These are phyloP conservation scores for Cryphonectria japonica DNA, from an alignment of 2,329 filamentous ascomycete species.

Conservation along the genomic window DNA sequence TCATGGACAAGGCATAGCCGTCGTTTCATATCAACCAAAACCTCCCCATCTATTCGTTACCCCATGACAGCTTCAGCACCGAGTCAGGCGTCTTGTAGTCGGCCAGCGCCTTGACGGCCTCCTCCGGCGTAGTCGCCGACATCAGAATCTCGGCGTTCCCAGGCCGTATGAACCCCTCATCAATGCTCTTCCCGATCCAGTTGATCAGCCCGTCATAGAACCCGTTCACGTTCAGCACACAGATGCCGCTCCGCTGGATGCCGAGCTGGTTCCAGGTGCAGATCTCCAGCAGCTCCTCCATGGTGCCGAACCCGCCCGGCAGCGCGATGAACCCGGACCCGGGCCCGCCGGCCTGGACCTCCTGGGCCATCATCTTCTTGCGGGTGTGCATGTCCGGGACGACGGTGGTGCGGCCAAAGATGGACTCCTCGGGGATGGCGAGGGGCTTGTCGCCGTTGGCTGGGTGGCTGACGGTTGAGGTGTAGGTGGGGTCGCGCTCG, in stretches of 20 bases:
- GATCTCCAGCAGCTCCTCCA: conserved; percentile 93
- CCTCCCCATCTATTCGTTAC: conserved; percentile 54
- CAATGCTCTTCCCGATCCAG: conserved; percentile 79
- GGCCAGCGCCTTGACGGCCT: conserved; percentile 70
- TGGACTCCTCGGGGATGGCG: conserved; percentile 62
- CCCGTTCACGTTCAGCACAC: conserved; percentile 83
- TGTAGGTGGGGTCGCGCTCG: conserved; percentile 69
- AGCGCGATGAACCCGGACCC: conserved; percentile 90
- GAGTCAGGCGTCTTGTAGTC: conserved; percentile 77
- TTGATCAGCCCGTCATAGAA: conserved; percentile 88
- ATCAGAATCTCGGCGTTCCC: conserved; percentile 77
- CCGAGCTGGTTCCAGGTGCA: conserved; percentile 96
- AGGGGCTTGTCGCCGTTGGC: conserved; percentile 45
- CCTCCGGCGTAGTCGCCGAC: conserved; percentile 72
- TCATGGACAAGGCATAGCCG: no score
- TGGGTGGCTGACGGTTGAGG: conserved; percentile 44
- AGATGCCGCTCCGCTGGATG: conserved; percentile 80
- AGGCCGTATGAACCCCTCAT: conserved; percentile 74
- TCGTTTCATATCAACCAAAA: no score
- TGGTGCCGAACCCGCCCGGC: conserved; percentile 87
- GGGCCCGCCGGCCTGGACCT: conserved; percentile 79
- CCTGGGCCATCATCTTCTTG: conserved; percentile 90
- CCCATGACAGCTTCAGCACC: conserved; percentile 83
- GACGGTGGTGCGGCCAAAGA: conserved; percentile 84
- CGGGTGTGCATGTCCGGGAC: conserved; percentile 96